Base-by-base conservation (phyloP, 768 basidiomycete genomes). In the Lepiota brunneoincarnata region DNA sequence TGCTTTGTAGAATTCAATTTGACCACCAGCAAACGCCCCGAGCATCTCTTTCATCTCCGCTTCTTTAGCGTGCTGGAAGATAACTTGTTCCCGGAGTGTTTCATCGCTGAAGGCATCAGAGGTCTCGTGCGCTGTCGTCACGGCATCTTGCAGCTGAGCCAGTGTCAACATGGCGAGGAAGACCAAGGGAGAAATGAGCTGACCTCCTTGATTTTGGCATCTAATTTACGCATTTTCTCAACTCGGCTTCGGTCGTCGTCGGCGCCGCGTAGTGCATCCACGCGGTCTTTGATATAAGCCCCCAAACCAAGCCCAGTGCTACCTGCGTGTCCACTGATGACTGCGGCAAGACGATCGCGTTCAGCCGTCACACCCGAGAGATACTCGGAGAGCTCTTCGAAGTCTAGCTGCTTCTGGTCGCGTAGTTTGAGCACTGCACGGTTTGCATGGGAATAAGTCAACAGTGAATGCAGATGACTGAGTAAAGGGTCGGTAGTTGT, bases 351-450 rank as follows among this genome's bases (percentile, higher is more conserved):
- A 41, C 97, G 78, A 64, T 99, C 97, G 18, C 97, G 86, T 71
- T 99, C 97, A 10, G 86, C 76, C 0, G 92, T 93, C 41, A 98
- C 86, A n/a, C 89, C 90, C 5, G 91, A 90, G 11, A 99, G 78
- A 69, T 98, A 98, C 49, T 93, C 91, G 2, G 93, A 93, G 7
- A 98, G 80, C 67, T 98, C 96, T 71, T 99, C 97, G 59, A 98
- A 96, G 66, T 99, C 97, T 51, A 98, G 83, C 68, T 99, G 97
- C 69, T 98, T 99, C 72, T 98, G 97, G 67, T 98, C 97, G 41
- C 97, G 86, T 26, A 97, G 79, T 69, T 92, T 96, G 59, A 99
- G 80, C 18, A 98, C 93, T n/a, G 89, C 84, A 48, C 92, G 87
- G 61, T 98, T 96, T 26, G 91, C 87, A 65, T 93, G 86, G 2